phyloP scores from a whole-genome alignment of 2,329 filamentous ascomycete species.

The Colletotrichum limetticola region DNA sequence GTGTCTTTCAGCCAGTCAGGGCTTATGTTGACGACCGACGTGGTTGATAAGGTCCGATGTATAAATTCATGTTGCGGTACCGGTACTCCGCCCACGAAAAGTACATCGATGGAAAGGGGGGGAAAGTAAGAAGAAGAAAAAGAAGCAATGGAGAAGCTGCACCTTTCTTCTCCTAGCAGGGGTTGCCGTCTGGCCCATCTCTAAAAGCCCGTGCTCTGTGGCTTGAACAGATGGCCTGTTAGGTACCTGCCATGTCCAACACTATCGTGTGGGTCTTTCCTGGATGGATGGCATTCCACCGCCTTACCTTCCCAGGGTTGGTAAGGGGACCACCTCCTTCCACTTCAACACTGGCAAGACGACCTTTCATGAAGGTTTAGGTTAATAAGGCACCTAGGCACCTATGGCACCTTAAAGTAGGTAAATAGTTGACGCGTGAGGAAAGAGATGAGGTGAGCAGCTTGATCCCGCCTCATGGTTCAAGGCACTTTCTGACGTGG shows the following conservation, averaged over 20 bases:
- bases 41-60: neutral
- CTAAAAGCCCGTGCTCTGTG: slow-evolving; percentile 25
- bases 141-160: slow-evolving; percentile 19
- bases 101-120: neutral
- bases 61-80: neutral
- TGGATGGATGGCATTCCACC: slow-evolving; percentile 9
- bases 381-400: too few species aligned
- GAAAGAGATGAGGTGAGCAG: neutral
- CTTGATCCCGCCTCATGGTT: neutral
- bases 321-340: neutral
- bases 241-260: slow-evolving; percentile 33
- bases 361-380: slow-evolving; percentile 7
- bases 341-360: slow-evolving; percentile 1
- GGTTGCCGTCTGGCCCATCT: slow-evolving; percentile 8
- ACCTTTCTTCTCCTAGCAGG: slow-evolving; percentile 24
- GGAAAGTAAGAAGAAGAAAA: neutral
- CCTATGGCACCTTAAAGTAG: too few species aligned
- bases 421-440: neutral
- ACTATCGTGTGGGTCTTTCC: slow-evolving; percentile 28
- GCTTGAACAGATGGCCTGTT: slow-evolving; percentile 3
- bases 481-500: neutral
- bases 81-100: neutral
- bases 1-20: neutral
- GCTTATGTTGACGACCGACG: neutral
- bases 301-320: slow-evolving; percentile 14